A percentile compares a stretch with the other conserved stretches of the same genome.
Conservation (phyloP, 257 asterid species). For the Solanum piurae region DNA sequence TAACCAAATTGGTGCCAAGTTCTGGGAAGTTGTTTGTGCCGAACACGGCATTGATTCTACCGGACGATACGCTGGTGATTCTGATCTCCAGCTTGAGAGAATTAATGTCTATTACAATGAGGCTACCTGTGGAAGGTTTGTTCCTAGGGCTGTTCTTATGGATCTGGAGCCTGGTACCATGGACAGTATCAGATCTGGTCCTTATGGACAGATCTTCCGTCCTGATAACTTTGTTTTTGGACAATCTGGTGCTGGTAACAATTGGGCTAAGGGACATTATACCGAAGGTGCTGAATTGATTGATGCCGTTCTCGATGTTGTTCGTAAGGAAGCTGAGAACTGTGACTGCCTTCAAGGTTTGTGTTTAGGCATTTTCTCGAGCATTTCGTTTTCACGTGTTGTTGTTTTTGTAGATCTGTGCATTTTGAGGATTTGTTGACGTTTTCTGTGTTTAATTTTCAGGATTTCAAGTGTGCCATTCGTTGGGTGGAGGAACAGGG, state of each 20-base stretch:
- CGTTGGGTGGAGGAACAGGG: constrained; percentile 1
- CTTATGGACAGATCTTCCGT: background rate
- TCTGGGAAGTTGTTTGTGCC: constrained; percentile 1
- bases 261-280: background rate
- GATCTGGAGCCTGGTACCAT: background rate
- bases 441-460: background rate
- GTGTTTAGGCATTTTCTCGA: background rate
- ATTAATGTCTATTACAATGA: background rate
- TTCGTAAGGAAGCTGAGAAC: background rate
- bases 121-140: background rate
- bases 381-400: background rate
- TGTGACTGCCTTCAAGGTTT: constrained; percentile 1
- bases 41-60: background rate
- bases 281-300: background rate
- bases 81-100: background rate
- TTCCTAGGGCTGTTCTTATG: background rate
- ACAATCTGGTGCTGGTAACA: constrained; percentile 1
- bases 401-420: background rate
- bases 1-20: constrained; percentile 2
- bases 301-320: background rate
- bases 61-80: background rate
- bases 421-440: background rate
- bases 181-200: background rate
- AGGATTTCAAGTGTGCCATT: background rate
- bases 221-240: constrained; percentile 1